Evolutionary conservation across 371 early-diverging fungal genomes (phyloP).

Genomic region (Rhizopus arrhizus): DNA sequence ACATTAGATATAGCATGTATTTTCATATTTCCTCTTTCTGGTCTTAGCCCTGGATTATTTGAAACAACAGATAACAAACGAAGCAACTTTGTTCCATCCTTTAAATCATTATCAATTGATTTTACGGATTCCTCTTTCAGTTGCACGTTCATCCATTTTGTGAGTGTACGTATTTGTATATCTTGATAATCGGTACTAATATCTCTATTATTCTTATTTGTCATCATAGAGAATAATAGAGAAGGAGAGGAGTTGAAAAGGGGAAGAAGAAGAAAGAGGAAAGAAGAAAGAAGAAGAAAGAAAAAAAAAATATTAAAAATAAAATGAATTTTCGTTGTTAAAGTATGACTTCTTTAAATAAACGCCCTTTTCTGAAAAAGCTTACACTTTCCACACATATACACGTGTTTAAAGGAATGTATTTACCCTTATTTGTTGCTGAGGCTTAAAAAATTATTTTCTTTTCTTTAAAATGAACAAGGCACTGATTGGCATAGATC

Average conservation of each 20-base stretch:
- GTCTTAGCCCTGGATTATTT: conserved; percentile 48
- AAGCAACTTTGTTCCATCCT: conserved; percentile 64
- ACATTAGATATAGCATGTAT: conserved; percentile 84
- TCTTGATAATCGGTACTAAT: conserved; percentile 52
- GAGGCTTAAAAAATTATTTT: not conserved
- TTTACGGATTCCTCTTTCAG: conserved; percentile 49
- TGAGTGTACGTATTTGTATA: conserved; percentile 78
- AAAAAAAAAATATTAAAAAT: not conserved
- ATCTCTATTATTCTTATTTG: conserved; percentile 31
- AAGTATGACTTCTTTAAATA: not conserved
- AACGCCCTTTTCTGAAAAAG: not conserved
- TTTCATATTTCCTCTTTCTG: conserved; percentile 65
- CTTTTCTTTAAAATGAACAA: conserved; percentile 8
- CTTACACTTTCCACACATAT: too few relatives aligned
- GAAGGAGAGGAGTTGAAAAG: not conserved
- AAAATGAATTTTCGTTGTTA: conserved; percentile 8
- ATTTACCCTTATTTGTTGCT: not conserved
- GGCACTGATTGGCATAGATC: conserved; percentile 6
- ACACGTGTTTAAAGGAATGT: not conserved
- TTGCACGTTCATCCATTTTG: conserved; percentile 83
- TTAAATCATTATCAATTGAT: conserved; percentile 59
- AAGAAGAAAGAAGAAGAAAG: not conserved
- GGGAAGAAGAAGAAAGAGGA: not conserved
- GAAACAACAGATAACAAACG: conserved; percentile 59
- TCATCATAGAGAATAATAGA: conserved; percentile 9